These are phyloP conservation scores for Fraxinus excelsior DNA, from an alignment of 257 asterid species.

Conservation along the genomic window DNA sequence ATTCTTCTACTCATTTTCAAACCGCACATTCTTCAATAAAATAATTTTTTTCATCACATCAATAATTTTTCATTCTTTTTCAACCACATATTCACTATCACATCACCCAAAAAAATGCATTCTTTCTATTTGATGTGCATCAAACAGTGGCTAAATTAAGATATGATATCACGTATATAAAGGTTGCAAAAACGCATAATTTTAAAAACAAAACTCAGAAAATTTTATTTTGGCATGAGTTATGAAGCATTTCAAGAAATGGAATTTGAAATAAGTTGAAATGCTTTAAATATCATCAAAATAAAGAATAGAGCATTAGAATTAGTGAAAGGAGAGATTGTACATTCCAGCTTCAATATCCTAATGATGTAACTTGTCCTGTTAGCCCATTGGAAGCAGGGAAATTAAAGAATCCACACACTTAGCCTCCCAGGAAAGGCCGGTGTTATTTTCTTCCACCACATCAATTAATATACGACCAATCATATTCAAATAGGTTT, in stretches of 20 bases:
- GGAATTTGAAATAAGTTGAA: not conserved
- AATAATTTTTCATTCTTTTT: no score
- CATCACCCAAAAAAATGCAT: no score
- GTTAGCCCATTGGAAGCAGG: not conserved
- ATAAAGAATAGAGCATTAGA: not conserved
- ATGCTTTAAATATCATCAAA: not conserved
- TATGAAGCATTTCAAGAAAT: no score
- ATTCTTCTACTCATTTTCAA: no score
- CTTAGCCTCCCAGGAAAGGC: not conserved
- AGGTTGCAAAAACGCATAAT: not conserved
- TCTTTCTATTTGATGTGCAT: no score
- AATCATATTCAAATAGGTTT: not conserved
- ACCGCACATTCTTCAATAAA: no score
- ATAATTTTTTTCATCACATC: no score
- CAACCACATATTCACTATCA: no score
- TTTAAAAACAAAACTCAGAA: not conserved
- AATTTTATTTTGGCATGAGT: no score
- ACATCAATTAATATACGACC: not conserved
- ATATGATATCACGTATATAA: not conserved
- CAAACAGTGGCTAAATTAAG: not conserved
- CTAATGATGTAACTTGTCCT: not conserved
- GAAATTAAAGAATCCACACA: not conserved
- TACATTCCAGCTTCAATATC: no score
- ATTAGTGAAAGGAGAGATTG: not conserved
- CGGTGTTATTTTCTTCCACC: not conserved